Evolutionary conservation across 805 yeast species (phyloP).

Genomic region (Schwanniomyces vanrijiae): DNA sequence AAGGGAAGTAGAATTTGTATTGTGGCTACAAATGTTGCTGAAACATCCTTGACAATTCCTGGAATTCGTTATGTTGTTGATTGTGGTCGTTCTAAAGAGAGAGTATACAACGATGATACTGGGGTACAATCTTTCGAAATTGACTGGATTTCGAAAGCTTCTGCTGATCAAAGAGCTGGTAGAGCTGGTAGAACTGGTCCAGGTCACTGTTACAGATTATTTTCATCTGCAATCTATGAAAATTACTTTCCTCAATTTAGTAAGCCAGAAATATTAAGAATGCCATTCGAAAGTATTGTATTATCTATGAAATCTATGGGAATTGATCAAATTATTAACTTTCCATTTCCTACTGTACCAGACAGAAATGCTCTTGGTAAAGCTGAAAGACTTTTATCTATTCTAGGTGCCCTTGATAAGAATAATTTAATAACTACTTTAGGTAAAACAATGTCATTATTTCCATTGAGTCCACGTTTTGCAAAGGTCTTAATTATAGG

Average conservation of each 20-base stretch:
- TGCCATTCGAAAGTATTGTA: slow-evolving; percentile 97
- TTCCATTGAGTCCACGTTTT: slow-evolving; percentile 92
- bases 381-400: slow-evolving; percentile 67
- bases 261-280: slow-evolving; percentile 85
- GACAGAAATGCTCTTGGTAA: slow-evolving; percentile 55
- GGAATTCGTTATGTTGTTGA: slow-evolving; percentile 94
- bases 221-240: slow-evolving; percentile 91
- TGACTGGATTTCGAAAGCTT: slow-evolving; percentile 92
- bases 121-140: slow-evolving; percentile 93
- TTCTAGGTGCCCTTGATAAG: slow-evolving; percentile 74
- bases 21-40: slow-evolving; percentile 97
- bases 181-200: slow-evolving; percentile 99
- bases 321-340: slow-evolving; percentile 82
- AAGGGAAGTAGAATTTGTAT: slow-evolving; percentile 83
- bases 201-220: slow-evolving; percentile 92
- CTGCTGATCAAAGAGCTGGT: slow-evolving; percentile 93
- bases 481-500: slow-evolving; percentile 88
- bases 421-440: slow-evolving; percentile 64
- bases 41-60: slow-evolving; percentile 95
- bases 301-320: slow-evolving; percentile 97
- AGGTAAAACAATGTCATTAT: slow-evolving; percentile 83
- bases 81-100: slow-evolving; percentile 90
- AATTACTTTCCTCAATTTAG: slow-evolving; percentile 80
- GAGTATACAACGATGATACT: slow-evolving; percentile 75
- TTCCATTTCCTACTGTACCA: slow-evolving; percentile 97